phyloP scores from a whole-genome alignment of 352 stramenopile genomes.

The Phytophthora cryptogea region DNA sequence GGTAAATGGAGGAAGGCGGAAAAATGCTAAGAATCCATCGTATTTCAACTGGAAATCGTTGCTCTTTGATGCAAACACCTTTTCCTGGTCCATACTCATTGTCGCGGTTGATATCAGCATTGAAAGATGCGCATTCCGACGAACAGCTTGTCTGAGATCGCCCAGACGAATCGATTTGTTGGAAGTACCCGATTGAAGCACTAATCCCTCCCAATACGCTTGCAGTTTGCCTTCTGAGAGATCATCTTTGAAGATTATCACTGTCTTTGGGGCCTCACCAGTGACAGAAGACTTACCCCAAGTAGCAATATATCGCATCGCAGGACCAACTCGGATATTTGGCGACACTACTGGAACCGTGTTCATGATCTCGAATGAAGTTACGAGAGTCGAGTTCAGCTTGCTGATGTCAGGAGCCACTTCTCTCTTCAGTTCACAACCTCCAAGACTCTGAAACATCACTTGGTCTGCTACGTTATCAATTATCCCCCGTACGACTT shows the following conservation, averaged over 20 bases:
- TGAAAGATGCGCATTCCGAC: conserved; percentile 19
- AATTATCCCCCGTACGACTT: conserved; percentile 8
- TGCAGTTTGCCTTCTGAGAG: conserved; percentile 15
- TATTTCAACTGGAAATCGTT: conserved; percentile 18
- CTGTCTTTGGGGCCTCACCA: background rate
- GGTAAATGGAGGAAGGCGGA: conserved; percentile 1
- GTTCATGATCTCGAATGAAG: conserved; percentile 20
- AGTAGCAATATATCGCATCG: conserved; percentile 16
- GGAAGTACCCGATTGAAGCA: conserved; percentile 15
- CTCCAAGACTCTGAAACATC: background rate
- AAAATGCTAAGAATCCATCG: conserved; percentile 10
- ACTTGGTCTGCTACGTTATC: background rate
- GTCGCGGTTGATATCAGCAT: conserved; percentile 5
- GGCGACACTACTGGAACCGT: conserved; percentile 5
- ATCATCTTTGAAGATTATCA: conserved; percentile 12
- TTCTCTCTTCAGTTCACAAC: background rate
- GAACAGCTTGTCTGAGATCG: conserved; percentile 10
- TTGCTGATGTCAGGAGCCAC: background rate
- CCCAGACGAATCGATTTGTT: conserved; percentile 9
- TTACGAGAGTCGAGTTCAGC: background rate
- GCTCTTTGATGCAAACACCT: background rate
- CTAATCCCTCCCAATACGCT: conserved; percentile 22
- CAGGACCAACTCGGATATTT: conserved; percentile 11
- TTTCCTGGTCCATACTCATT: background rate
- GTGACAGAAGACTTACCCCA: background rate